Evolutionary conservation across 208 protist species (phyloP).

Genomic region (Leishmania major): DNA sequence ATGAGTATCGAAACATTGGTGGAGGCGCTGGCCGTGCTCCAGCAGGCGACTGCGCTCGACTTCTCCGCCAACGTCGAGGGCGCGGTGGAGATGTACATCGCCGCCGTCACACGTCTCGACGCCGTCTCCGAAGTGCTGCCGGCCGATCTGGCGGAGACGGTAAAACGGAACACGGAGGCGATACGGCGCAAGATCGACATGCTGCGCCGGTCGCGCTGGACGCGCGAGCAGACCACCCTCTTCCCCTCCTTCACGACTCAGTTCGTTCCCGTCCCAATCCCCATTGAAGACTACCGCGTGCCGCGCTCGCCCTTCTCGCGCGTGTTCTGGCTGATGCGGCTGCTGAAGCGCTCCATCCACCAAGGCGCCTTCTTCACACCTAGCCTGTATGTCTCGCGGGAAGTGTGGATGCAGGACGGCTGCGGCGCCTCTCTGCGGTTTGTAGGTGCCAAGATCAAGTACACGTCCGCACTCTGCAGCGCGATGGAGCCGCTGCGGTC

Average conservation of each 20-base stretch:
- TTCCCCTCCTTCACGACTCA: constrained; percentile 70
- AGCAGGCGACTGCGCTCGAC: constrained; percentile 75
- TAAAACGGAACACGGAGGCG: constrained; percentile 60
- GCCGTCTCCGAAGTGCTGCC: constrained; percentile 47
- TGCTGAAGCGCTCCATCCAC: constrained; percentile 72
- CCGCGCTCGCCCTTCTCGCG: constrained; percentile 48
- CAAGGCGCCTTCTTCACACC: constrained; percentile 79
- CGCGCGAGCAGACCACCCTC: constrained; percentile 41
- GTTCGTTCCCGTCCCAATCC: constrained; percentile 57
- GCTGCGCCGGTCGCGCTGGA: constrained; percentile 48
- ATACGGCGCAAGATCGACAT: constrained; percentile 62
- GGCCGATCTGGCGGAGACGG: constrained; percentile 49
- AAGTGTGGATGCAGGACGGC: constrained; percentile 81
- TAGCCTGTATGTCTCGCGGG: constrained; percentile 70
- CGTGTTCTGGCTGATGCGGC: constrained; percentile 83
- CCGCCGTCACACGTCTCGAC: constrained; percentile 57
- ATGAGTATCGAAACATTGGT: constrained; percentile 50
- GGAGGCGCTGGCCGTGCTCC: constrained; percentile 69
- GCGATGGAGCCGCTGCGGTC: constrained; percentile 63
- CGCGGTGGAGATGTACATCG: constrained; percentile 72
- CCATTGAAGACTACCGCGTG: constrained; percentile 67
- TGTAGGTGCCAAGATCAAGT: constrained; percentile 65
- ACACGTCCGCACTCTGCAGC: constrained; percentile 62
- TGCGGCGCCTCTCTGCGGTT: constrained; percentile 44
- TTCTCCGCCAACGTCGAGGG: constrained; percentile 53